Conservation (phyloP, 805 yeast species). For the Candida quercuum region DNA sequence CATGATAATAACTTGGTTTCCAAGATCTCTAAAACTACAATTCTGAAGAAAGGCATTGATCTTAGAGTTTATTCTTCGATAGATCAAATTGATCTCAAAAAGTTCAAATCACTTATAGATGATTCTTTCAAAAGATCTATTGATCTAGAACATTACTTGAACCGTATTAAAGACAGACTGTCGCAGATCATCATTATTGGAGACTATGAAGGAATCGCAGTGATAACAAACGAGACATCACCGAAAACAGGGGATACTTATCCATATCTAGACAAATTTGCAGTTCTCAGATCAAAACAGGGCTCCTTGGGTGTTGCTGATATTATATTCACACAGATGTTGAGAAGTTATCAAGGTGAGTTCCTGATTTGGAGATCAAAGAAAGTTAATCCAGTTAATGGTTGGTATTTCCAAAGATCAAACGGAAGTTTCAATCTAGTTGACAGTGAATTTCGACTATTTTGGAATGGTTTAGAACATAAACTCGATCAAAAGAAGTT, state of each 20-base stretch:
- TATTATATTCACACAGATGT: conserved; percentile 78
- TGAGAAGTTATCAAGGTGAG: conserved; percentile 61
- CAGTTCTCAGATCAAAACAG: conserved; percentile 76
- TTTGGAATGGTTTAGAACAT: conserved; percentile 34
- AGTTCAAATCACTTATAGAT: conserved; percentile 59
- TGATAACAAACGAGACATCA: conserved; percentile 72
- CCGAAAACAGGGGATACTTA: conserved; percentile 29
- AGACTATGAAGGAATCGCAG: conserved; percentile 93
- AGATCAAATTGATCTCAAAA: conserved; percentile 38
- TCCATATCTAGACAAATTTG: conserved; percentile 91
- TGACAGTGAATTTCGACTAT: conserved; percentile 34
- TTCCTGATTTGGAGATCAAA: conserved; percentile 84
- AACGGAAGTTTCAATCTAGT: conserved; percentile 54
- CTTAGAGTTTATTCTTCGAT: conserved; percentile 21
- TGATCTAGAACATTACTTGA: conserved; percentile 60
- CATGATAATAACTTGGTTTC: conserved; percentile 14
- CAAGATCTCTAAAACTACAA: conserved; percentile 51
- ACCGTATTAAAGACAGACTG: conserved; percentile 56
- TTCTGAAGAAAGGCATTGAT: conserved; percentile 67
- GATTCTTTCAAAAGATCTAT: conserved; percentile 72
- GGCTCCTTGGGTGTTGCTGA: conserved; percentile 95
- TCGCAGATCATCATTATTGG: conserved; percentile 85
- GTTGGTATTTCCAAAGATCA: conserved; percentile 95
- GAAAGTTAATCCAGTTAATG: conserved; percentile 82
- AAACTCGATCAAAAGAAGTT: conserved; percentile 30